phyloP scores from a whole-genome alignment of 225 moss, liverwort and hornwort genomes.

The Asterella californica region DNA sequence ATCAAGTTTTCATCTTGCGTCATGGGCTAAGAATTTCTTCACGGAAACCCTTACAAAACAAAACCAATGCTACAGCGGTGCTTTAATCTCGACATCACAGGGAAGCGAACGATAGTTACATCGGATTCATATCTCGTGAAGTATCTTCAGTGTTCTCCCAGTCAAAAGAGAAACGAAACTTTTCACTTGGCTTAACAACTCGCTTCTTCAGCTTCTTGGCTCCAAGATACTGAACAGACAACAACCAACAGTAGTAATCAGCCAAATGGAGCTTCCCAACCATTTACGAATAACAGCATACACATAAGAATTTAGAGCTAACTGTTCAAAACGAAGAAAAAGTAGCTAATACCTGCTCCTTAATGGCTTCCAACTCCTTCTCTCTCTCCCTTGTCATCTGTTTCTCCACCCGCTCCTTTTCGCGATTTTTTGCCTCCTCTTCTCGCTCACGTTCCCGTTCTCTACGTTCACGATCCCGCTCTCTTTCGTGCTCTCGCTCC shows the following conservation, averaged over 20 bases:
- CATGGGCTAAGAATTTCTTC: no score
- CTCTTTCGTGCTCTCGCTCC: slow-evolving; percentile 85
- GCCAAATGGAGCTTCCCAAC: not conserved
- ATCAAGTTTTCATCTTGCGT: no score
- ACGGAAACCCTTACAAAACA: no score
- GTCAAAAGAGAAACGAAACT: slow-evolving; percentile 97
- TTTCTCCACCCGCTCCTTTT: slow-evolving; percentile 87
- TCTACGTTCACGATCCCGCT: slow-evolving; percentile 89
- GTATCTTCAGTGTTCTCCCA: slow-evolving; percentile 99
- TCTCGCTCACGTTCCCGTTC: slow-evolving; percentile 96
- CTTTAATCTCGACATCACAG: no score
- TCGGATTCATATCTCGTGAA: slow-evolving; percentile 73
- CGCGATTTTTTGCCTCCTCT: slow-evolving; percentile 85
- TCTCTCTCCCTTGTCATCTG: slow-evolving; percentile 83
- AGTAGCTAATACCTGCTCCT: slow-evolving; percentile 64
- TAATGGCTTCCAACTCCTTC: slow-evolving; percentile 95
- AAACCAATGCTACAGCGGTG: no score
- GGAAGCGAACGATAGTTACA: slow-evolving; percentile 30
- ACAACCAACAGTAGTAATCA: not conserved
- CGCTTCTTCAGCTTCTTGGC: slow-evolving; percentile 99
- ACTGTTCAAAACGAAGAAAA: not conserved
- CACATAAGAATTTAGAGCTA: not conserved
- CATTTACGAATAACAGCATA: not conserved
- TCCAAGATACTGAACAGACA: slow-evolving; percentile 74
- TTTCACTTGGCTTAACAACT: slow-evolving; percentile 96